phyloP scores from a whole-genome alignment of 2,329 filamentous ascomycete genomes.

The Trichophyton mentagrophytes region DNA sequence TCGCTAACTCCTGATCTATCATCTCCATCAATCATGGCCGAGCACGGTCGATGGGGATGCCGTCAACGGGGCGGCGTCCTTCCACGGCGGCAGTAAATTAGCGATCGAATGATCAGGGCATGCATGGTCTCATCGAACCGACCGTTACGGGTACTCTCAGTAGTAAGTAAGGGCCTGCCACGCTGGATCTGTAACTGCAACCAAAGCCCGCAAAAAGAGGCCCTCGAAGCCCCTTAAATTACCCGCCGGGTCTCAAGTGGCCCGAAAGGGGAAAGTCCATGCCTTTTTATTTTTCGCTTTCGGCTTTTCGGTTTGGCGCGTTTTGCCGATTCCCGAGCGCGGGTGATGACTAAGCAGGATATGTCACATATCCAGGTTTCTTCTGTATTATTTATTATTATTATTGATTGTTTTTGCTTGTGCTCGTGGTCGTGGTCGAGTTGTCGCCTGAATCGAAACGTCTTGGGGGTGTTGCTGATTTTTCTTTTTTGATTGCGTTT shows the following conservation, averaged over 20 bases:
- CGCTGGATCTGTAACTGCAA: too few relatives aligned
- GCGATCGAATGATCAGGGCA: background rate
- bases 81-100: background rate
- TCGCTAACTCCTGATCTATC: background rate
- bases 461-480: background rate
- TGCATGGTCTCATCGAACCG: too few relatives aligned
- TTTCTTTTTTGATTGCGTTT: background rate
- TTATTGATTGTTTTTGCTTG: too few relatives aligned
- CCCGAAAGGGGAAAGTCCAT: background rate
- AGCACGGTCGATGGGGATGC: background rate
- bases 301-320: background rate
- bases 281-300: background rate
- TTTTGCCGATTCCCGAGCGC: background rate
- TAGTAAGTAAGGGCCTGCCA: too few relatives aligned
- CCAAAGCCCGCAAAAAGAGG: background rate
- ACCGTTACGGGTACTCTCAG: too few relatives aligned
- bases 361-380: background rate
- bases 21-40: background rate
- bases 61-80: background rate
- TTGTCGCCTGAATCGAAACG: background rate
- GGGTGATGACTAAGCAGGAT: background rate
- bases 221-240: background rate
- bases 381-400: too few relatives aligned
- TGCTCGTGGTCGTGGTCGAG: too few relatives aligned
- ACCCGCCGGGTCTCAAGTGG: background rate